Evolutionary conservation across 1,284 basidiomycete species (phyloP), one percentile per base, ranked within the genome.

Genomic region (Microbotryum silenes-acaulis): DNA sequence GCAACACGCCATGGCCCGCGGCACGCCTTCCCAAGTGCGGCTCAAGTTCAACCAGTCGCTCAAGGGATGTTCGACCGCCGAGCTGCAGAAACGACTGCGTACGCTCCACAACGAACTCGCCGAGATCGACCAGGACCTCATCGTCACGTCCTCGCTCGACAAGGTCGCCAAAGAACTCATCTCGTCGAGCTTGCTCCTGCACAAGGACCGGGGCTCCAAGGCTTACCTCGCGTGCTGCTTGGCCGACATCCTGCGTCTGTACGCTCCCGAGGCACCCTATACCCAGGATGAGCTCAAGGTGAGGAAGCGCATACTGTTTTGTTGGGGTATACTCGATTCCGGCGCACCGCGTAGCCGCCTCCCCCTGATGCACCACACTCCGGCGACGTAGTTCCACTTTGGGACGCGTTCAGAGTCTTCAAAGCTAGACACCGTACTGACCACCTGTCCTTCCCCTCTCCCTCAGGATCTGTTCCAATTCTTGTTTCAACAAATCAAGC

Each of bases 251-350:
- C 83, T 99, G 55, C 79, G 91, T 45, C 81, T 98, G 52, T 97
- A 92, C 75, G 96, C 96, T 1, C 96, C 96, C 2, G 91, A 97
- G 73, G 94, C 96, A 33, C 96, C 96, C 12, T 98, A 94, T 75
- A 93, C 86, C 4, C 85, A 85, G 54, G 77, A 81, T 53, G 89
- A 97, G 75, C 83, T 97, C 47, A 76, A 78, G 66, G 80, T 80
- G 60, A 63, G 75, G 66, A 42, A 27, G 21, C 44, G 37, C 8
- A 10, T 31, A 9, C 7, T 9, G 9, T 31, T 8, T 31, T 31
- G 29, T 31, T 31, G 31, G 9, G 7, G 31, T 31, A 31, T 1
- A 31, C 31, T 31, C 10, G 31, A 31, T 6, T 31, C 31, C 31
- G 31, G 31, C 31, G 7, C 31, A 31, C 31, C 9, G 31, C 7